Evolutionary conservation across 1,139 yeast genomes (phyloP).

Genomic region (Blastobotrys capitulatus): DNA sequence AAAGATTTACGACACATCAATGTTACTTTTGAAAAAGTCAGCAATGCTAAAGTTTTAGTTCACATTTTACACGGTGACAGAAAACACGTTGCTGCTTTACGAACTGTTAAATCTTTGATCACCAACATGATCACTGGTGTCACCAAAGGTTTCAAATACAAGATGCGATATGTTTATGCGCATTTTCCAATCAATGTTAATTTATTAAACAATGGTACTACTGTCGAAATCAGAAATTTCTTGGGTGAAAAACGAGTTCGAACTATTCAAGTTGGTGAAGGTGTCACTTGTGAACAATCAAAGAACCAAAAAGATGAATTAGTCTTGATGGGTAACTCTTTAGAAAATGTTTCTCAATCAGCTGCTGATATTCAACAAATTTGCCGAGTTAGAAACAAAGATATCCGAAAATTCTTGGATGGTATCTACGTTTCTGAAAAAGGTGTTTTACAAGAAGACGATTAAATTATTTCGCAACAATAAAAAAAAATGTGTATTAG

Average conservation of each 20-base stretch:
- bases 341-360: conserved; percentile 96
- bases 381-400: conserved; percentile 99
- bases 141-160: conserved; percentile 98
- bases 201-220: conserved; percentile 69
- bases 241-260: conserved; percentile 98
- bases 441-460: conserved; percentile 74
- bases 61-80: conserved; percentile 99
- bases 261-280: conserved; percentile 76
- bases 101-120: conserved; percentile 95
- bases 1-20: conserved; percentile 94
- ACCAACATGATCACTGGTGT: conserved; percentile 97
- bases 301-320: conserved; percentile 91
- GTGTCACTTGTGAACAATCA: conserved; percentile 87
- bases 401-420: conserved; percentile 99
- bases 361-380: conserved; percentile 98
- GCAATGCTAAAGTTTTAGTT: conserved; percentile 70
- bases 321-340: conserved; percentile 88
- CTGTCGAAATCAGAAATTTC: conserved; percentile 97
- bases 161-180: conserved; percentile 99
- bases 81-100: conserved; percentile 99
- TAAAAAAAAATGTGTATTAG: not conserved
- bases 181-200: conserved; percentile 99
- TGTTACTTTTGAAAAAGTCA: conserved; percentile 81
- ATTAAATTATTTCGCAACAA: conserved; percentile 31
- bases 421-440: conserved; percentile 99